Base-by-base conservation (phyloP, 1,139 yeast species). In the Ogataea hybrid region DNA sequence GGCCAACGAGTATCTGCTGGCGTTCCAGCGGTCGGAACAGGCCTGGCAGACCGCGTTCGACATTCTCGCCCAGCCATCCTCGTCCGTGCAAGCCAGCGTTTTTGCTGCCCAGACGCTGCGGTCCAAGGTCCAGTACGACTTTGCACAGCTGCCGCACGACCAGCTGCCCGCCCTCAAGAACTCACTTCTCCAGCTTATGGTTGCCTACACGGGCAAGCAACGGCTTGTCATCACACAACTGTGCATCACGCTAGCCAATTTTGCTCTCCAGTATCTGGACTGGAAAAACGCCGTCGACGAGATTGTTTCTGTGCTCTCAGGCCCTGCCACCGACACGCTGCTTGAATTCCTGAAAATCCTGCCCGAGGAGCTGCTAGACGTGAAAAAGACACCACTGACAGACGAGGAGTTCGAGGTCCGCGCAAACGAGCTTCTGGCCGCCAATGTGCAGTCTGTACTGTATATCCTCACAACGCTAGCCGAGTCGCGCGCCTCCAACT, bases 61-160 rank as follows among this genome's bases (percentile, higher is more conserved):
- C 14, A 47, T 60, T 3, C 49, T 63, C 12, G 49, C 50, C n/a
- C 45, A 49, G 30, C 42, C 43, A 3, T 37, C 47, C 9, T 35
- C 49, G 3, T 46, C 54, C 5, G 47, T 75, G 20, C 84, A 83
- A 52, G 65, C 84, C 34, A 81, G 80, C 57, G 69, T 92, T 54
- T 92, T 94, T 68, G 85, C 94, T 8, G 85, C 97, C 1, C 98
- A 94, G 62, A 90, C 97, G 0, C 67, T 94, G 49, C 71, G 96
- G 50, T 82, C 90, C 30, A 89, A 89, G 57, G 68, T 88, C 38
- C 84, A 87, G 11, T 90, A 86, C 61, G 97, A 92, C 65, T 70
- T 90, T 51, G 71, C 73, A 47, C 98, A 92, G 62, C 67, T 88
- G 3, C 87, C 88, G 0, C 67, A 62, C 25, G 71, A 71, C 6